Evolutionary conservation across 352 stramenopile species (phyloP).

Genomic region (Pelagophyceae sp.): DNA sequence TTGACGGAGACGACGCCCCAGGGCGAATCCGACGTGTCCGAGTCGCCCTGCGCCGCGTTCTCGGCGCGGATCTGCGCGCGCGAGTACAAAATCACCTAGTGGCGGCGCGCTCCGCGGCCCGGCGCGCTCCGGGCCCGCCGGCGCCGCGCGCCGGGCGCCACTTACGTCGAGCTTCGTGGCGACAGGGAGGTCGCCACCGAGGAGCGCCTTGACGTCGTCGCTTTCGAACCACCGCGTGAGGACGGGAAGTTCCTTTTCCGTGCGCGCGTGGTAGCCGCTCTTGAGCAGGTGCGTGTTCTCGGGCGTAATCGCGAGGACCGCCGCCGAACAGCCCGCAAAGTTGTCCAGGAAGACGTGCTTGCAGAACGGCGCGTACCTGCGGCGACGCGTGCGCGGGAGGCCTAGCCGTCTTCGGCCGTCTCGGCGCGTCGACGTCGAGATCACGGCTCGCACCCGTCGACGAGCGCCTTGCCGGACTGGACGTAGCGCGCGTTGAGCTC

Average conservation of each 20-base stretch:
- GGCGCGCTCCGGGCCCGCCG: too few relatives aligned
- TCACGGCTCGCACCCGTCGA: too few relatives aligned
- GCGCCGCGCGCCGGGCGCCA: too few relatives aligned
- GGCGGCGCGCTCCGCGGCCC: too few relatives aligned
- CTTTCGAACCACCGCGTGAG: conserved; percentile 69
- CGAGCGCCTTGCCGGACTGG: conserved; percentile 30
- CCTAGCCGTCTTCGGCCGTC: too few relatives aligned
- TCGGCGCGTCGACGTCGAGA: too few relatives aligned
- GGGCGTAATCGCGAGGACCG: conserved; percentile 74
- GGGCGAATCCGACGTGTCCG: conserved; percentile 33
- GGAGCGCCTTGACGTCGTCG: conserved; percentile 63
- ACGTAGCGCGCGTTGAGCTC: conserved; percentile 70
- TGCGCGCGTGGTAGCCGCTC: conserved; percentile 83
- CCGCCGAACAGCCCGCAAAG: conserved; percentile 50
- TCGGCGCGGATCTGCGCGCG: conserved; percentile 92
- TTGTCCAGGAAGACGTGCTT: conserved; percentile 97
- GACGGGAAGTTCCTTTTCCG: conserved; percentile 84
- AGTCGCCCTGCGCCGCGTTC: conserved; percentile 71
- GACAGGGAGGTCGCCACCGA: conserved; percentile 42
- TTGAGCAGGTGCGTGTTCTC: conserved; percentile 81
- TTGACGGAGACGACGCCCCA: conserved; percentile 91
- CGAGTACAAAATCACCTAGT: conserved; percentile 96
- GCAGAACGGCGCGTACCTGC: conserved; percentile 96
- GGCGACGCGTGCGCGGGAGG: too few relatives aligned
- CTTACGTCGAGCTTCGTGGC: conserved; percentile 92